These are phyloP conservation scores for Berberis thunbergii DNA, from an alignment of 164 flowering plant genomes.

Conservation along the genomic window DNA sequence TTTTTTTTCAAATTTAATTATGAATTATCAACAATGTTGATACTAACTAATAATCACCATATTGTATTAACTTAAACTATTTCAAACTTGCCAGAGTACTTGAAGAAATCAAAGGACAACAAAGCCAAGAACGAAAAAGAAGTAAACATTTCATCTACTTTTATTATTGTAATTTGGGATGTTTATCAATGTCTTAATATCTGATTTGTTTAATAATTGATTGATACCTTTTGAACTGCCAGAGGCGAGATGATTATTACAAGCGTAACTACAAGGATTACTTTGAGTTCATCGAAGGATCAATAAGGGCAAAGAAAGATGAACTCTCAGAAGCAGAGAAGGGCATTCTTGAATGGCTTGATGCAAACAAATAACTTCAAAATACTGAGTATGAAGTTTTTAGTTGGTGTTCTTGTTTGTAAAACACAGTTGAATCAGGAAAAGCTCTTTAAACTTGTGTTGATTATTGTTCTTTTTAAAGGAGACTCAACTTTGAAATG, in stretches of 20 bases:
- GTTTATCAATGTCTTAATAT: too few species aligned
- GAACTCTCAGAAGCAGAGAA: slow-evolving; percentile 69
- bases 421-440: too few species aligned
- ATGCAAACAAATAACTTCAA: slow-evolving; percentile 29
- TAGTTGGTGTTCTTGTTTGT: too few species aligned
- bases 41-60: not conserved
- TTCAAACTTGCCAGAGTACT: slow-evolving; percentile 34
- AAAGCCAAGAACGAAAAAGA: slow-evolving; percentile 83
- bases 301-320: slow-evolving; percentile 39
- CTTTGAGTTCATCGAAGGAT: slow-evolving; percentile 70
- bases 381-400: too few species aligned
- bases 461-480: too few species aligned
- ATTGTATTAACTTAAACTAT: not conserved
- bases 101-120: slow-evolving; percentile 82
- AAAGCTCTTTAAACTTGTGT: too few species aligned
- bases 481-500: too few species aligned
- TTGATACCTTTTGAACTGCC: not conserved
- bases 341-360: slow-evolving; percentile 78
- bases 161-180: too few species aligned
- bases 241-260: slow-evolving; percentile 84
- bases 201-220: not conserved
- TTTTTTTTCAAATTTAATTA: not conserved
- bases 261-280: slow-evolving; percentile 89
- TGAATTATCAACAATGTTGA: not conserved
- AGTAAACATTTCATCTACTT: slow-evolving; percentile 20